Base-by-base conservation (phyloP, 306 rosid species). In the Senna siamea region DNA sequence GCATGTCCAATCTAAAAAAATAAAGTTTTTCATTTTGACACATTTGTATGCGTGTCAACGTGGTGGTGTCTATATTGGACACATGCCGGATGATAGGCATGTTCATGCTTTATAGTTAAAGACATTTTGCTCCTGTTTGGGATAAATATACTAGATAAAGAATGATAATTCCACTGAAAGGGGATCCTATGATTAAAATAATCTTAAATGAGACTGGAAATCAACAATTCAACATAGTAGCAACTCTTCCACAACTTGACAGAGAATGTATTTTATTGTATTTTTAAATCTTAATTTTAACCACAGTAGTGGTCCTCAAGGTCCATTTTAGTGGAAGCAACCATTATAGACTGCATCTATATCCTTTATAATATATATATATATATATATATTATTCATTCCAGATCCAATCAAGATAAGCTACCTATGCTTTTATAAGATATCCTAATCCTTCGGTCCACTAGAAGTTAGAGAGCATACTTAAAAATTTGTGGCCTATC, bases 211-310 rank as follows among this genome's bases (percentile, higher is more conserved):
- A n/a, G n/a, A n/a, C n/a, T n/a, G n/a, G 1, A 69, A 50, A 52
- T 2, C 7, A 70, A 35, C 32, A 50, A 23, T 18, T 8, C 37
- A 69, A 28, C 48, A 69, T 48, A 0, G 34, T 0, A 1, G 8
- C 37, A 65, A 65, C 37, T 41, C 54, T 76, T 32, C 44, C 34
- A 20, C 62, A 76, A 19, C 51, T 51, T 23, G 6, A 48, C 19
- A 69, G 8, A 52, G 20, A 6, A 8, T 32, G 2, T 2, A 2
- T 32, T 2, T 32, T 32, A 32, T 32, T 32, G 2, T 32, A 5
- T 32, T 32, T 32, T 35, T 66, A 7, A 8, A 69, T 48, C 54
- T n/a, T 48, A 48, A 38, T 47, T 60, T 32, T 28, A 59, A 46
- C 5, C 54, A n/a, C 54, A n/a, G 22, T 48, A 46, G 46, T 30